These are phyloP conservation scores for Suhomyces yuchorum DNA, from an alignment of 1,139 yeast genomes.

Conservation along the genomic window DNA sequence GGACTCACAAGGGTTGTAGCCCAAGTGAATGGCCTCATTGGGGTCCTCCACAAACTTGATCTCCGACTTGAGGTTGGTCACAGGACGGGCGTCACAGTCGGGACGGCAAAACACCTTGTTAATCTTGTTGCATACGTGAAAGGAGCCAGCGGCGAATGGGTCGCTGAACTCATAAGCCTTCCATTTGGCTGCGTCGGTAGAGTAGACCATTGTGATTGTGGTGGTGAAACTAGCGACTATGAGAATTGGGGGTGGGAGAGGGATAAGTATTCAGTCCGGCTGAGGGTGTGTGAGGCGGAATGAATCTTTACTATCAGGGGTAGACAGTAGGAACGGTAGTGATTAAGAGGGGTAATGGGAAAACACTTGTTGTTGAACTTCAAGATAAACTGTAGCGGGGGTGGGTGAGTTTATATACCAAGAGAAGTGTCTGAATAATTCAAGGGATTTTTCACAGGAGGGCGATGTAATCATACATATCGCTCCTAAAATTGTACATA, in stretches of 20 bases:
- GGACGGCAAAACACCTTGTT: slow-evolving; percentile 60
- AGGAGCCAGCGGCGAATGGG: slow-evolving; percentile 64
- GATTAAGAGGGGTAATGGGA: neutral
- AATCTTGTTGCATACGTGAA: slow-evolving; percentile 51
- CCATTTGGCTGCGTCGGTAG: slow-evolving; percentile 55
- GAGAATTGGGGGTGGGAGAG: neutral
- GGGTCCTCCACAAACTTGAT: slow-evolving; percentile 45
- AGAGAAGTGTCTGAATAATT: neutral
- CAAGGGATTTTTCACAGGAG: slow-evolving; percentile 12
- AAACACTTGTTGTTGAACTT: neutral
- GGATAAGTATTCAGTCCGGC: neutral
- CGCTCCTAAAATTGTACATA: slow-evolving; percentile 7
- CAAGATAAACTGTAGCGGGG: neutral
- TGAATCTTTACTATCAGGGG: neutral
- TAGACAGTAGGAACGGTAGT: neutral
- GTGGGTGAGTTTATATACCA: slow-evolving; percentile 5
- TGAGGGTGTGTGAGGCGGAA: neutral
- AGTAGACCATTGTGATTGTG: slow-evolving; percentile 39
- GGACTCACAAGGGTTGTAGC: slow-evolving; percentile 52
- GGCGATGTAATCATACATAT: slow-evolving; percentile 11
- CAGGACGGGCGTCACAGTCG: slow-evolving; percentile 60
- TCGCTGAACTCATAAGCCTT: slow-evolving; percentile 68
- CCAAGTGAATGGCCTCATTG: slow-evolving; percentile 46
- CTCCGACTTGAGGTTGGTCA: slow-evolving; percentile 45
- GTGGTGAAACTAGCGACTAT: neutral